Conservation (phyloP, 495 filamentous ascomycete species). For the Podospora didyma region DNA sequence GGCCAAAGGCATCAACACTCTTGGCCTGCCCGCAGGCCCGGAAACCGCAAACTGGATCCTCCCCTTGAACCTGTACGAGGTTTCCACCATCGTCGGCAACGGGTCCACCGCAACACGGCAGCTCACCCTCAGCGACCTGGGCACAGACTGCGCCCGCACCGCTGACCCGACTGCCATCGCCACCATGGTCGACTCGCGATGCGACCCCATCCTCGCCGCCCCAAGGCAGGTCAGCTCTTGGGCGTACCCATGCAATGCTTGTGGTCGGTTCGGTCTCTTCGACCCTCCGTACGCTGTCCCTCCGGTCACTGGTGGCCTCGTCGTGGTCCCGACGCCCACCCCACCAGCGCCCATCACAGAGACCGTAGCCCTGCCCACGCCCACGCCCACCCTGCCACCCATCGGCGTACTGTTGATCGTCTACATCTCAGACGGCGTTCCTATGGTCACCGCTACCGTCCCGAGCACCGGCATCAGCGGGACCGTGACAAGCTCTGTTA, state of each 20-base stretch:
- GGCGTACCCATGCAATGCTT: slow-evolving; percentile 30
- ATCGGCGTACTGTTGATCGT: background rate
- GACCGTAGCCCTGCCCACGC: background rate
- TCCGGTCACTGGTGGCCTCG: slow-evolving; percentile 17
- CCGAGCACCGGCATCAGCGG: background rate
- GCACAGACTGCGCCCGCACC: slow-evolving; percentile 28
- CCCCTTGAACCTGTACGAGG: slow-evolving; percentile 21
- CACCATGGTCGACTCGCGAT: slow-evolving; percentile 20
- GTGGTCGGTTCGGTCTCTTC: slow-evolving; percentile 28
- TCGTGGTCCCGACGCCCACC: slow-evolving; percentile 9
- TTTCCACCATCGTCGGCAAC: slow-evolving; percentile 23
- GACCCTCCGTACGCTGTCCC: slow-evolving; percentile 32
- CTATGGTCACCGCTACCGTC: background rate
- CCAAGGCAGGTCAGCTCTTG: slow-evolving; percentile 20
- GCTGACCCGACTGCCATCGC: slow-evolving; percentile 20
- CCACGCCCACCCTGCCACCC: background rate
- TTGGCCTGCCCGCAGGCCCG: slow-evolving; percentile 15
- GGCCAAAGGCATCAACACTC: slow-evolving; percentile 24
- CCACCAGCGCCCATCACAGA: background rate
- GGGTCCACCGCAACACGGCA: slow-evolving; percentile 17
- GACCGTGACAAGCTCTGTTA: background rate
- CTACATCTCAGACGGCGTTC: background rate
- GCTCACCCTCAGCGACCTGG: slow-evolving; percentile 26
- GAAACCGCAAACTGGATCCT: slow-evolving; percentile 22
- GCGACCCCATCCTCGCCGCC: slow-evolving; percentile 28